Evolutionary conservation across 768 basidiomycete genomes (phyloP).

Genomic region (Kondoa malvinella): DNA sequence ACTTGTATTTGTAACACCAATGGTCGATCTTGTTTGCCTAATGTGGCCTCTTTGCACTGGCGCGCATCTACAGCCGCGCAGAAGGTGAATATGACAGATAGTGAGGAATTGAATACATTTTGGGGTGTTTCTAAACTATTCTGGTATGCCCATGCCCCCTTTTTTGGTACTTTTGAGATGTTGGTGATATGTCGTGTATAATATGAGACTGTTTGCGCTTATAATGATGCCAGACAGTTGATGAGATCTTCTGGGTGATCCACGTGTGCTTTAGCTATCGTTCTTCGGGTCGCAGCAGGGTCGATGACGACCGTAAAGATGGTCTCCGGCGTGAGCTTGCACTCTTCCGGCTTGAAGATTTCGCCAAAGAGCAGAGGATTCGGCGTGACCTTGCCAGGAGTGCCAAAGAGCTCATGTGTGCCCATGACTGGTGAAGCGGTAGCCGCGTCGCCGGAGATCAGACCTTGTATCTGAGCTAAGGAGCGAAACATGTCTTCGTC

Average conservation of each 20-base stretch:
- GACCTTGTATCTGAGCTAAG: constrained; percentile 30
- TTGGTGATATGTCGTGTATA: too few relatives aligned
- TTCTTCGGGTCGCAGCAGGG: constrained; percentile 61
- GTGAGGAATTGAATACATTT: too few relatives aligned
- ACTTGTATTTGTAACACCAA: too few relatives aligned
- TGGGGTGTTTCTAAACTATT: too few relatives aligned
- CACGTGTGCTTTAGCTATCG: constrained; percentile 81
- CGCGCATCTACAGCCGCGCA: too few relatives aligned
- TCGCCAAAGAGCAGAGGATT: constrained; percentile 18
- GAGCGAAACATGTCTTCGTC: constrained; percentile 99
- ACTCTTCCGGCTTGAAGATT: constrained; percentile 27
- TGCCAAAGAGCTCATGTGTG: neutral
- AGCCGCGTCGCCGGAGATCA: neutral
- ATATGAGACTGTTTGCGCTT: too few relatives aligned
- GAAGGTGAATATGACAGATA: too few relatives aligned
- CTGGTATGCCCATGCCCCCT: too few relatives aligned
- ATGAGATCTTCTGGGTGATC: constrained; percentile 74
- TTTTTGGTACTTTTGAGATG: too few relatives aligned
- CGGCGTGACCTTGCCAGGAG: neutral
- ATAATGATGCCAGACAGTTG: constrained; percentile 42
- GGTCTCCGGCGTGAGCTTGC: constrained; percentile 46
- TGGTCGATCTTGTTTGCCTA: too few relatives aligned
- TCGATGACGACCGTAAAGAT: constrained; percentile 91
- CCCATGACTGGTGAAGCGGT: neutral
- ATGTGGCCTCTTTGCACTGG: too few relatives aligned